Base-by-base conservation (phyloP, 208 protist species). In the Acanthamoeba polyphaga region DNA sequence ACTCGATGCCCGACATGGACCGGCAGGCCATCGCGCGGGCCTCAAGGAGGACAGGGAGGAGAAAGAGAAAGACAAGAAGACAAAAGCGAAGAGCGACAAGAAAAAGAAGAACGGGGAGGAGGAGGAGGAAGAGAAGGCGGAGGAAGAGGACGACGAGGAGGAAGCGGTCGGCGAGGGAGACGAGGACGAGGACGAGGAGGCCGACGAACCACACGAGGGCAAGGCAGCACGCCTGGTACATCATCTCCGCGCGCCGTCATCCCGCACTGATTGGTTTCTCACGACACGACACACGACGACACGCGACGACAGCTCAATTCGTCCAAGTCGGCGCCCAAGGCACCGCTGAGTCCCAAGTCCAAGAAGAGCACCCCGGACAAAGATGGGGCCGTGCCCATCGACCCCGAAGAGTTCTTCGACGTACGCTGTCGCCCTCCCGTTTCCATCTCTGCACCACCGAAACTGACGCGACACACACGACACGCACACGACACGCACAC, bases 1-100 rank as follows among this genome's bases (percentile, higher is more conserved):
- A 82, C 27, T 55, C 74, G 22, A 82, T 82, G 74, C 74, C 74
- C 22, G 74, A 82, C 43, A 82, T 82, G 32, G 74, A 82, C 17
- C 74, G 74, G 17, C 1, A 74, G 24, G 32, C n/a, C 68, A 29
- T 62, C 55, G 55, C 55, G 55, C 55, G 55, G 55, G 68, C 68
- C 68, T 74, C 68, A 74, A 74, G 68, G 68, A 74, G 22, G 13
- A 13, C 13, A 74, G n/a, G 68, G 32, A 74, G 12, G 68, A 13
- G 19, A 74, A 74, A 27, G 68, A 74, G 22, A 27, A 13, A 13
- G n/a, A 0, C 1, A 1, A 1, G 66, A 72, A 72, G 27, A 15
- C 66, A 1, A 29, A 13, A 13, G 19, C n/a, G 22, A 72, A 72
- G 66, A 27, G 17, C 55, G 55, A 13, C 55, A 62, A 72, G 29